These are phyloP conservation scores for Posidonia oceanica DNA, from an alignment of 116 monocot genomes.

Conservation along the genomic window DNA sequence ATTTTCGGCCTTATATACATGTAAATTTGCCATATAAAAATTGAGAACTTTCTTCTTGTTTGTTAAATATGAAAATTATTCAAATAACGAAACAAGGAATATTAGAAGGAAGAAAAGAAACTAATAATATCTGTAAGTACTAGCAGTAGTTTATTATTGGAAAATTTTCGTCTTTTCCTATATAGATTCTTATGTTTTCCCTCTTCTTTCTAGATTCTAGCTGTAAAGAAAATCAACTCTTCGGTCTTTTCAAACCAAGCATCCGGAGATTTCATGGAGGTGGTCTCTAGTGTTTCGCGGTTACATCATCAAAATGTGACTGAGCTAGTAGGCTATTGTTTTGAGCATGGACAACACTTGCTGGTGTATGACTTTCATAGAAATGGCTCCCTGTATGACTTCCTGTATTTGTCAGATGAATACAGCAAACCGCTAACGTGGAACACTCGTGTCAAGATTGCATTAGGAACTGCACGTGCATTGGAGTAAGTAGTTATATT, in stretches of 20 bases:
- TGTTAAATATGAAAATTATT: no score
- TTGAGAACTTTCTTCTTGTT: no score
- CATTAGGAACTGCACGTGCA: slow-evolving; percentile 59
- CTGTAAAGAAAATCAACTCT: slow-evolving; percentile 31
- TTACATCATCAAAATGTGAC: slow-evolving; percentile 69
- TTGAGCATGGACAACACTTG: slow-evolving; percentile 71
- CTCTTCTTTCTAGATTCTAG: slow-evolving; percentile 6
- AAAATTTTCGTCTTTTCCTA: no score
- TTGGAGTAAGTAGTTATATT: slow-evolving; percentile 44
- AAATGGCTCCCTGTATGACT: slow-evolving; percentile 63
- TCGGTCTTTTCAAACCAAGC: slow-evolving; percentile 30
- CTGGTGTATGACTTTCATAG: slow-evolving; percentile 55
- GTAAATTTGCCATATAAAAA: no score
- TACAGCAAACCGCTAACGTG: slow-evolving; percentile 56
- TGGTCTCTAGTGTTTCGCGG: slow-evolving; percentile 39
- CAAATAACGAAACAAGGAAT: no score
- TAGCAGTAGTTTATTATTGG: no score
- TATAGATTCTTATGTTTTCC: not conserved
- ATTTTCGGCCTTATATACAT: no score
- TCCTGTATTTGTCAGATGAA: slow-evolving; percentile 64
- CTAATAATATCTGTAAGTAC: no score
- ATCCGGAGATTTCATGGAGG: slow-evolving; percentile 51
- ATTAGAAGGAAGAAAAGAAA: no score
- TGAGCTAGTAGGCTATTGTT: slow-evolving; percentile 76
- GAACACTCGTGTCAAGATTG: slow-evolving; percentile 78